These are phyloP conservation scores for Solanum aculeatissimum DNA, from an alignment of 305 asterid species.

Conservation along the genomic window DNA sequence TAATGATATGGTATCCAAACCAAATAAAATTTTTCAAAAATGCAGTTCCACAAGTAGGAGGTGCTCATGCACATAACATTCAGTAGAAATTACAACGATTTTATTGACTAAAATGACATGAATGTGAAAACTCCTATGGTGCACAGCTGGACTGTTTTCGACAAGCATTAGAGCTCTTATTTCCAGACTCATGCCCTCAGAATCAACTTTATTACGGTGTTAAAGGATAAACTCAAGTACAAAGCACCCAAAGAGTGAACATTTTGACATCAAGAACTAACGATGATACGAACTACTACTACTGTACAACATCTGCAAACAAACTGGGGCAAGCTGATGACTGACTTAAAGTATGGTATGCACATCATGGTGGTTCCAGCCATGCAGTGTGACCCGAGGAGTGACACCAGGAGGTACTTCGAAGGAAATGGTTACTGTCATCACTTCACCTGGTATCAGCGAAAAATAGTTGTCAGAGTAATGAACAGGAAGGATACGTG, in stretches of 20 bases:
- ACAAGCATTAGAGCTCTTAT: neutral
- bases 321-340: neutral
- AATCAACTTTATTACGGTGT: neutral
- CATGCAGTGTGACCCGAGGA: slow-evolving; percentile 47
- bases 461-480: slow-evolving; percentile 93
- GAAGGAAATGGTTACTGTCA: slow-evolving; percentile 48
- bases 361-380: slow-evolving; percentile 58
- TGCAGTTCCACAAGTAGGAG: neutral
- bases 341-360: slow-evolving; percentile 19
- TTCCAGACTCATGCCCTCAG: neutral
- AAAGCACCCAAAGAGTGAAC: neutral
- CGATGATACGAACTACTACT: neutral
- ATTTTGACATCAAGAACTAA: neutral
- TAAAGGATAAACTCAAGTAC: neutral
- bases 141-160: neutral
- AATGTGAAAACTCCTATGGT: neutral
- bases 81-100: neutral
- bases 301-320: neutral
- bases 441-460: slow-evolving; percentile 81
- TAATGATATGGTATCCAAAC: neutral
- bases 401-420: slow-evolving; percentile 53
- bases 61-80: neutral
- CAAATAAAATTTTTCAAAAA: neutral
- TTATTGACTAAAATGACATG: neutral
- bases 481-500: slow-evolving; percentile 82